phyloP scores from a whole-genome alignment of 2,329 filamentous ascomycete genomes.

The Colletotrichum tabaci region DNA sequence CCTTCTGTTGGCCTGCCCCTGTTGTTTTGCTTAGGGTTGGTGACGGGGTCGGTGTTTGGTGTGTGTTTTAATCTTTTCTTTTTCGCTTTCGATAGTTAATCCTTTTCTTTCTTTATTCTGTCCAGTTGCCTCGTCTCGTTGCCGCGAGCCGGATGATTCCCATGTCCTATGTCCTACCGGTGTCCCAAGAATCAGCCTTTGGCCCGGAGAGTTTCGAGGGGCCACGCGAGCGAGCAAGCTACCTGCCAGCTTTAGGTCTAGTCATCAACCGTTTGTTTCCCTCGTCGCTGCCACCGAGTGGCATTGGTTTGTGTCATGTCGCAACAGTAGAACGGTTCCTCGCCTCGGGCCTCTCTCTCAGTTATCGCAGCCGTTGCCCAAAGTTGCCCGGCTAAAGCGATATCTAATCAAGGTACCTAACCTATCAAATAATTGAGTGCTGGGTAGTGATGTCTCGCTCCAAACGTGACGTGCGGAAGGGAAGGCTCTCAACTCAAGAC shows the following conservation, averaged over 20 bases:
- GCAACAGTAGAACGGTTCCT: not conserved
- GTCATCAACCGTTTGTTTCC: not conserved
- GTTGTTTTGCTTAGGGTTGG: not conserved
- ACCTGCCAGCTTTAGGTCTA: not conserved
- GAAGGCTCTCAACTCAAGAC: conserved; percentile 20
- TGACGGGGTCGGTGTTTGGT: not conserved
- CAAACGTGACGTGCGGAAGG: conserved; percentile 3
- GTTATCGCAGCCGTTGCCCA: not conserved
- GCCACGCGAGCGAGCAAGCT: not conserved
- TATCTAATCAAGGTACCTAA: not conserved
- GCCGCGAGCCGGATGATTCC: not conserved
- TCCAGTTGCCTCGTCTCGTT: not conserved
- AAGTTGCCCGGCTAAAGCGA: not conserved
- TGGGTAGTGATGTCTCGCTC: not conserved
- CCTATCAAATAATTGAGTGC: no score
- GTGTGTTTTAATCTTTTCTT: not conserved
- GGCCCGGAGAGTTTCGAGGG: not conserved
- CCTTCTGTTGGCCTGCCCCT: not conserved
- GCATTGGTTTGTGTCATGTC: not conserved
- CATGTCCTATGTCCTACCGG: not conserved
- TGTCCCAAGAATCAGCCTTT: not conserved
- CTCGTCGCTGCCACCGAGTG: not conserved
- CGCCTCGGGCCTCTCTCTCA: not conserved
- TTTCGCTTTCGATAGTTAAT: no score
- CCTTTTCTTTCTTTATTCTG: not conserved